These are phyloP conservation scores for Aegilops longissima DNA, from an alignment of 176 grass and related monocot species.

Conservation along the genomic window DNA sequence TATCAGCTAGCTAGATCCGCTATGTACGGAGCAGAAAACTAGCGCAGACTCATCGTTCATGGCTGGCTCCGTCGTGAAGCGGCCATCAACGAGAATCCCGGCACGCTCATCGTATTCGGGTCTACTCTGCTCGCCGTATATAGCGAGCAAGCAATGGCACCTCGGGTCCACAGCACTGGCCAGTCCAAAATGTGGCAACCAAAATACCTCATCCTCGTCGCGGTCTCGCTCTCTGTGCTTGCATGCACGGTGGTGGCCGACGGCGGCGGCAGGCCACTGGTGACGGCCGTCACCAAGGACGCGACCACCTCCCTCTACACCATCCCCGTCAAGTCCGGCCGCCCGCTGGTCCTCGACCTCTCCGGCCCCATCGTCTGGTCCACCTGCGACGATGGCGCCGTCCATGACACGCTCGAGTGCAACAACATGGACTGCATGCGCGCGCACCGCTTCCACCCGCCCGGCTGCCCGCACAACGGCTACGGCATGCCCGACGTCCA, in stretches of 20 bases:
- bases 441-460: conserved; percentile 49
- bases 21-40: too few species aligned
- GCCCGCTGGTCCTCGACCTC: conserved; percentile 54
- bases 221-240: not conserved
- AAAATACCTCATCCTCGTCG: not conserved
- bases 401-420: conserved; percentile 29
- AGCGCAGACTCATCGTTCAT: not conserved
- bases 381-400: not conserved
- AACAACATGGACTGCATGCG: conserved; percentile 35
- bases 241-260: not conserved
- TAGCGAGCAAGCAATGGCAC: not conserved
- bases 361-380: conserved; percentile 46
- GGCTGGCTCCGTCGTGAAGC: not conserved
- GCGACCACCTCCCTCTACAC: conserved; percentile 36
- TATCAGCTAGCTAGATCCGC: too few species aligned
- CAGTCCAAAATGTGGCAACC: not conserved
- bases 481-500: conserved; percentile 21
- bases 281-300: conserved; percentile 44
- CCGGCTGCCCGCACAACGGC: conserved; percentile 33
- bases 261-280: conserved; percentile 1
- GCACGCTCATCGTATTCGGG: not conserved
- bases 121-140: not conserved
- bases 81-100: not conserved
- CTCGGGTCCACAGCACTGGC: too few species aligned
- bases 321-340: conserved; percentile 4